Conservation (phyloP, 495 filamentous ascomycete genomes). For the Sabuloglossum arenarium region DNA sequence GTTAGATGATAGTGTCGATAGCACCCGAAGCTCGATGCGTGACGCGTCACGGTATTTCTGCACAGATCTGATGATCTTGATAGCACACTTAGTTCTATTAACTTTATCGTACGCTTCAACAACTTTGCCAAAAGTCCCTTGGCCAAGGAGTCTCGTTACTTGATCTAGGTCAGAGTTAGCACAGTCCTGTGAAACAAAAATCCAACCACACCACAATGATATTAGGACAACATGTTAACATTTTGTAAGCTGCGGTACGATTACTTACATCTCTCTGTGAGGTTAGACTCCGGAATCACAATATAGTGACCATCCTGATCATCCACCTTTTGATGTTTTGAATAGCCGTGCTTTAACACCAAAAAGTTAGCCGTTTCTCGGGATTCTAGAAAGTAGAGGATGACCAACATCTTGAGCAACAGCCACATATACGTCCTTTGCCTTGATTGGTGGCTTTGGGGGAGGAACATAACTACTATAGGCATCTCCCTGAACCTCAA, state of each 20-base stretch:
- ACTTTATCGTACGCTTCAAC: slow-evolving; percentile 73
- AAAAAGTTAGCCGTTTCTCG: slow-evolving; percentile 9
- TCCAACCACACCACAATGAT: neutral
- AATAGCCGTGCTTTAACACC: slow-evolving; percentile 19
- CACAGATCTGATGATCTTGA: slow-evolving; percentile 95
- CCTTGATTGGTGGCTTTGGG: slow-evolving; percentile 73
- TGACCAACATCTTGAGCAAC: slow-evolving; percentile 63
- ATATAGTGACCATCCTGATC: slow-evolving; percentile 96
- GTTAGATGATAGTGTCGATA: slow-evolving; percentile 77
- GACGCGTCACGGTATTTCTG: slow-evolving; percentile 96
- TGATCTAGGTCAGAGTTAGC: slow-evolving; percentile 37
- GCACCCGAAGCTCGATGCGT: slow-evolving; percentile 83
- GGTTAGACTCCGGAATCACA: slow-evolving; percentile 56
- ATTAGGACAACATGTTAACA: neutral
- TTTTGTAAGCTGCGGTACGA: neutral
- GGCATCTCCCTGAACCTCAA: slow-evolving; percentile 43
- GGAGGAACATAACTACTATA: slow-evolving; percentile 68
- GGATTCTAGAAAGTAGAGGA: slow-evolving; percentile 2
- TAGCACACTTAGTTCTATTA: slow-evolving; percentile 58
- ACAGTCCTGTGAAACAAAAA: slow-evolving; percentile 8
- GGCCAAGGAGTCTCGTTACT: slow-evolving; percentile 71
- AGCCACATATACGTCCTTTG: slow-evolving; percentile 70
- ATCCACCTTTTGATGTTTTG: slow-evolving; percentile 45
- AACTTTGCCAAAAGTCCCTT: slow-evolving; percentile 96
- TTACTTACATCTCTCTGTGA: slow-evolving; percentile 76